Conservation (phyloP, 192 early-diverging fungal genomes). For the Oehlia diaphana region DNA sequence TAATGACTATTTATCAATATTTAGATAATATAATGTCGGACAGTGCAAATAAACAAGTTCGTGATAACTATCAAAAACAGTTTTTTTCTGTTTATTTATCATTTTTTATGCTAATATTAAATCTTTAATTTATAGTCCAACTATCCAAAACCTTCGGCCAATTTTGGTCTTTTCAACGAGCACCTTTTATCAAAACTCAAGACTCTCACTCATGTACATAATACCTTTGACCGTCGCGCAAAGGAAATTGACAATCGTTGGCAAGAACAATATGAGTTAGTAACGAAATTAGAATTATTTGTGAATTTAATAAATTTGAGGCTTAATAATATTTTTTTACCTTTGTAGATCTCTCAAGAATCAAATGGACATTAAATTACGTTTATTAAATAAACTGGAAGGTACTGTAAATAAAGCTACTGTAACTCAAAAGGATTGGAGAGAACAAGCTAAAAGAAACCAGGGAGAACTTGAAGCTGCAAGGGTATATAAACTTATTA, state of each 20-base stretch:
- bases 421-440: conserved; percentile 37
- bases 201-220: conserved; percentile 37
- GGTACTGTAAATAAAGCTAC: conserved; percentile 33
- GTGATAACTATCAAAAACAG: neutral
- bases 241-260: conserved; percentile 43
- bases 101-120: neutral
- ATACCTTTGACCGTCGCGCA: conserved; percentile 38
- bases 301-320: neutral
- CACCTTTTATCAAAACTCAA: conserved; percentile 39
- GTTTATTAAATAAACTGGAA: conserved; percentile 36
- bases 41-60: conserved; percentile 34
- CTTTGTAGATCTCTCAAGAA: conserved; percentile 34
- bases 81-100: too few relatives aligned
- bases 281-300: neutral
- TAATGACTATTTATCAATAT: conserved; percentile 40
- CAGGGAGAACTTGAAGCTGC: conserved; percentile 38
- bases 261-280: conserved; percentile 38
- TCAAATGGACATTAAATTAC: conserved; percentile 40
- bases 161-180: conserved; percentile 42
- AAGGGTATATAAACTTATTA: neutral
- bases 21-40: conserved; percentile 41
- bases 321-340: neutral
- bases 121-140: conserved; percentile 16
- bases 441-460: conserved; percentile 35
- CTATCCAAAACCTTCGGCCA: conserved; percentile 39